A percentile compares a stretch with the other conserved stretches of the same genome.
These are phyloP conservation scores for Ustilago curta DNA, from an alignment of 1,284 basidiomycete species.

Conservation along the genomic window DNA sequence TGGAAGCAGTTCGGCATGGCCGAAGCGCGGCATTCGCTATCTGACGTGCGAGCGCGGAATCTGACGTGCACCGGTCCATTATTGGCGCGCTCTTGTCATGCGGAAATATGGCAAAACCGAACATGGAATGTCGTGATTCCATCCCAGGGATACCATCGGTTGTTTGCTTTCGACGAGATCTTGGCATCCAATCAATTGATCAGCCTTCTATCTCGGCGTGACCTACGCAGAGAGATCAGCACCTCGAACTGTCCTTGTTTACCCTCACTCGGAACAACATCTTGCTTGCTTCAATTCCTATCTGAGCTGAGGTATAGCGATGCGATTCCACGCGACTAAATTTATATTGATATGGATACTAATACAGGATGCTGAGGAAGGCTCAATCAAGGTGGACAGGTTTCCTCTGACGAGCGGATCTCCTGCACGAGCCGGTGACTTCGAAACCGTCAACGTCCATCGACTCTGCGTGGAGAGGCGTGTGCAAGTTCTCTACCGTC, in stretches of 20 bases:
- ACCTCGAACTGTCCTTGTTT: not conserved
- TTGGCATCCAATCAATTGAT: not conserved
- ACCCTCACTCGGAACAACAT: too few species aligned
- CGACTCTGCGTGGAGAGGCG: slow-evolving; percentile 2
- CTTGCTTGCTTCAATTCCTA: too few species aligned
- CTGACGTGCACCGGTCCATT: slow-evolving; percentile 26
- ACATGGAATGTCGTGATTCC: slow-evolving; percentile 27
- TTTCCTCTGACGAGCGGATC: slow-evolving; percentile 31
- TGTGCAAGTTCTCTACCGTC: not conserved
- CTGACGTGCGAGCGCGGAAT: slow-evolving; percentile 29
- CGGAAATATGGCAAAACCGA: slow-evolving; percentile 4
- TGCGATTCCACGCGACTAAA: too few species aligned
- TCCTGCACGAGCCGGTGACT: slow-evolving; percentile 22
- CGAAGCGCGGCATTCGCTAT: slow-evolving; percentile 3
- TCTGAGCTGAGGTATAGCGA: too few species aligned
- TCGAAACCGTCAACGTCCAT: slow-evolving; percentile 35
- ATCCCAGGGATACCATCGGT: slow-evolving; percentile 8
- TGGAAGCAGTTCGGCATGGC: not conserved
- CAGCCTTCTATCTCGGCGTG: not conserved
- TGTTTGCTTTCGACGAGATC: not conserved
- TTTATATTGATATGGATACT: too few species aligned
- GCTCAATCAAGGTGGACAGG: slow-evolving; percentile 36
- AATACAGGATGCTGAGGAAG: too few species aligned
- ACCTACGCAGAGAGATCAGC: not conserved
- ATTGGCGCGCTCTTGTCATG: not conserved